Evolutionary conservation across 179 eudicot species (phyloP).

Genomic region (Dionaea muscipula): DNA sequence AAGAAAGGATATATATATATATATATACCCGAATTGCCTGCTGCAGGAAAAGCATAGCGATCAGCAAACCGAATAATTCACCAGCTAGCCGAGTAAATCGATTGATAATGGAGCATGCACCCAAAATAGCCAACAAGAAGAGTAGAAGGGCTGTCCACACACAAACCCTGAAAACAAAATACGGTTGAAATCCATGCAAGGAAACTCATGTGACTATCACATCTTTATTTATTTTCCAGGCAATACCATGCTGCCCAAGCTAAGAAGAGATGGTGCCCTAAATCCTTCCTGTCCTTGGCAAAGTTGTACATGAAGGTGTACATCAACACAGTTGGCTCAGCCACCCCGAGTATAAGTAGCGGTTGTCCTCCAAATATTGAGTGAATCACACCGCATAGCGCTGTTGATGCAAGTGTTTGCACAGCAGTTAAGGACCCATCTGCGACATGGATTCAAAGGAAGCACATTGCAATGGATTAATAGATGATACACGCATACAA

Average conservation of each 20-base stretch:
- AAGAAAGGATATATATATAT: background rate
- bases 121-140: slow-evolving; percentile 74
- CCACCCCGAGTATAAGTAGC: slow-evolving; percentile 86
- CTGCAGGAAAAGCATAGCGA: slow-evolving; percentile 99
- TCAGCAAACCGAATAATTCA: slow-evolving; percentile 86
- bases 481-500: too few species aligned
- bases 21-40: slow-evolving; percentile 81
- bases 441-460: slow-evolving; percentile 15
- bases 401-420: slow-evolving; percentile 93
- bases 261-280: slow-evolving; percentile 73
- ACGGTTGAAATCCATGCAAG: background rate
- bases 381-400: slow-evolving; percentile 87
- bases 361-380: slow-evolving; percentile 97
- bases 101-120: slow-evolving; percentile 95
- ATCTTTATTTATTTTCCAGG: background rate
- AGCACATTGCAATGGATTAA: slow-evolving; percentile 1
- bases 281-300: slow-evolving; percentile 71
- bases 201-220: background rate
- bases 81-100: slow-evolving; percentile 98
- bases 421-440: slow-evolving; percentile 92
- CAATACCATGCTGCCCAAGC: slow-evolving; percentile 97
- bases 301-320: slow-evolving; percentile 94
- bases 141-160: slow-evolving; percentile 95
- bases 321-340: slow-evolving; percentile 98
- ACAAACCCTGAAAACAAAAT: slow-evolving; percentile 57